Conservation (phyloP, 306 rosid species). For the Erythrophleum fordii region DNA sequence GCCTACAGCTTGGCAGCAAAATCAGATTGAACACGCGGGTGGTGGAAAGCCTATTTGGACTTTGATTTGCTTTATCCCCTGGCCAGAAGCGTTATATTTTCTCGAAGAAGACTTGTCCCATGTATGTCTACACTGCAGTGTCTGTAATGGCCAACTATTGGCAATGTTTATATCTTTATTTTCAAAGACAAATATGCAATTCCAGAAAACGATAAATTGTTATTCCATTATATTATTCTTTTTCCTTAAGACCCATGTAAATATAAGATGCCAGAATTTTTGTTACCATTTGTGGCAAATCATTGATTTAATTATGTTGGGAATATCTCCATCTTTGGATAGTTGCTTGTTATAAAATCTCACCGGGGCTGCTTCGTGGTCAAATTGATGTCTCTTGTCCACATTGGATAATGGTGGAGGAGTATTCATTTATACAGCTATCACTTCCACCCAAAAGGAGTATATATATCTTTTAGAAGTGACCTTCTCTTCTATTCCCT, state of each 20-base stretch:
- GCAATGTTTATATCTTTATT: background rate
- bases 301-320: background rate
- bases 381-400: background rate
- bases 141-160: background rate
- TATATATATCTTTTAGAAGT: too few species aligned
- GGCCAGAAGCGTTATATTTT: background rate
- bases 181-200: background rate
- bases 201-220: background rate
- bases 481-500: background rate
- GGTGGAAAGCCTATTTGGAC: background rate
- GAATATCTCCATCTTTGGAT: background rate
- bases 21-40: constrained; percentile 38
- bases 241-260: background rate
- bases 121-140: background rate
- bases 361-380: background rate
- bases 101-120: background rate
- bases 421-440: background rate
- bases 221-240: background rate
- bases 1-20: constrained; percentile 66
- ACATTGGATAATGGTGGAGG: background rate
- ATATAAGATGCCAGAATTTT: background rate
- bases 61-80: too few species aligned
- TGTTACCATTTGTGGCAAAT: background rate
- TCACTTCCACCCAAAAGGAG: background rate
- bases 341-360: background rate